These are phyloP conservation scores for Iris pallida DNA, from an alignment of 116 monocot genomes.

Conservation along the genomic window DNA sequence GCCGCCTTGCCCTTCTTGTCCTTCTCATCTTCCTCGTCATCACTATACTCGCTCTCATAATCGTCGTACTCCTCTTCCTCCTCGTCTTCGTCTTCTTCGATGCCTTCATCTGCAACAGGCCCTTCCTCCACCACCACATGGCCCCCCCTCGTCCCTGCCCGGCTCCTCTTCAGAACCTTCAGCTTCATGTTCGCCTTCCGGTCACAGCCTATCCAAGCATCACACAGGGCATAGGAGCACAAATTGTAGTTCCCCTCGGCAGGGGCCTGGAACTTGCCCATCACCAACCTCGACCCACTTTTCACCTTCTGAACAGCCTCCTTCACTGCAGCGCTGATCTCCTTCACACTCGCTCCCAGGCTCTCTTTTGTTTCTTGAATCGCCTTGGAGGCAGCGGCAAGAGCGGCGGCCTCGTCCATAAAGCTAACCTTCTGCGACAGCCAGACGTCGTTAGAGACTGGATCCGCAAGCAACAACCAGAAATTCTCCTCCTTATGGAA, in stretches of 20 bases:
- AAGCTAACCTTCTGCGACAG: constrained; percentile 49
- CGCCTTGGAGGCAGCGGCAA: constrained; percentile 42
- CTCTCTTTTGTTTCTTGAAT: constrained; percentile 37
- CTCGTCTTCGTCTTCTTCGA: constrained; percentile 47
- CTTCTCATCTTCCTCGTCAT: constrained; percentile 3
- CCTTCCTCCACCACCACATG: constrained; percentile 21
- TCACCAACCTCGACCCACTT: constrained; percentile 32
- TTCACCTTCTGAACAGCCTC: constrained; percentile 37
- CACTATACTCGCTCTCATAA: constrained; percentile 7
- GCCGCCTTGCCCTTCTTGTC: constrained; percentile 5
- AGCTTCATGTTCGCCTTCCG: constrained; percentile 24
- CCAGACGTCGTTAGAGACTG: constrained; percentile 36
- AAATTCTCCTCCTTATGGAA: constrained; percentile 57
- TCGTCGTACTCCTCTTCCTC: constrained; percentile 7
- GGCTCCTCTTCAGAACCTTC: constrained; percentile 33
- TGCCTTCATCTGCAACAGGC: constrained; percentile 17
- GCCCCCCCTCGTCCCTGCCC: constrained; percentile 34
- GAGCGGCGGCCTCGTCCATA: constrained; percentile 42
- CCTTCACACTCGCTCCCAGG: constrained; percentile 26
- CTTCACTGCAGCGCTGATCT: constrained; percentile 27
- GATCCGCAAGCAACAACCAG: constrained; percentile 41
- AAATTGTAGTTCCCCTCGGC: constrained; percentile 37
- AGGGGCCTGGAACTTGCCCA: constrained; percentile 45
- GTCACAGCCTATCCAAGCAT: constrained; percentile 50
- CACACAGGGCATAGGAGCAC: constrained; percentile 34